Conservation (phyloP, 768 basidiomycete species). For the Steccherinum ochraceum region DNA sequence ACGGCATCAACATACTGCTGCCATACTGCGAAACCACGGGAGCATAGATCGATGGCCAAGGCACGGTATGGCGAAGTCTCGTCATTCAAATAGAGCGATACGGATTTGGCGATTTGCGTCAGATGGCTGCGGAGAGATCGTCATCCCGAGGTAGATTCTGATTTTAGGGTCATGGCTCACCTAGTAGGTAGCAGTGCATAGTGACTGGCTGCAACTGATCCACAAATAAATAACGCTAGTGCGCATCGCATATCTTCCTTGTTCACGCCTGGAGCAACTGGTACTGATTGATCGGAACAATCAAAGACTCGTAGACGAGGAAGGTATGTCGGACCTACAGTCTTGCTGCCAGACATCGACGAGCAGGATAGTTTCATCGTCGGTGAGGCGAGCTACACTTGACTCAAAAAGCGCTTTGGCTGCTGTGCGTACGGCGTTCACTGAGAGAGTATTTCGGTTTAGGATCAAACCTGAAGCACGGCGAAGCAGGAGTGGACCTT, state of each 20-base stretch:
- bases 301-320: not conserved
- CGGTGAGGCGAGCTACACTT: constrained; percentile 56
- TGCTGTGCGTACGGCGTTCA: constrained; percentile 73
- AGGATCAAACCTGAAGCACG: too few species aligned
- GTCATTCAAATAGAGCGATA: constrained; percentile 71
- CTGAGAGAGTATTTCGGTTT: too few species aligned
- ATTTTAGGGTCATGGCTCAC: constrained; percentile 32
- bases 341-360: constrained; percentile 62
- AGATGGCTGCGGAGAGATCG: constrained; percentile 46
- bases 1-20: constrained; percentile 90
- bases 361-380: constrained; percentile 53
- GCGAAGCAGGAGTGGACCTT: too few species aligned
- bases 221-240: constrained; percentile 73
- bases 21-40: constrained; percentile 91
- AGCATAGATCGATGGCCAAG: constrained; percentile 84
- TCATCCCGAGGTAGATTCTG: constrained; percentile 4
- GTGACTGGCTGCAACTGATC: constrained; percentile 76
- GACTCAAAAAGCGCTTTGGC: constrained; percentile 77
- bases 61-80: constrained; percentile 58
- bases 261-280: constrained; percentile 38
- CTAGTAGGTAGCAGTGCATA: constrained; percentile 67
- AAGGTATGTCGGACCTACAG: constrained; percentile 33
- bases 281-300: not conserved
- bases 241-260: constrained; percentile 55
- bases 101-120: constrained; percentile 79